Evolutionary conservation across 179 eudicot species (phyloP).

Genomic region (Heliamphora pulchella): DNA sequence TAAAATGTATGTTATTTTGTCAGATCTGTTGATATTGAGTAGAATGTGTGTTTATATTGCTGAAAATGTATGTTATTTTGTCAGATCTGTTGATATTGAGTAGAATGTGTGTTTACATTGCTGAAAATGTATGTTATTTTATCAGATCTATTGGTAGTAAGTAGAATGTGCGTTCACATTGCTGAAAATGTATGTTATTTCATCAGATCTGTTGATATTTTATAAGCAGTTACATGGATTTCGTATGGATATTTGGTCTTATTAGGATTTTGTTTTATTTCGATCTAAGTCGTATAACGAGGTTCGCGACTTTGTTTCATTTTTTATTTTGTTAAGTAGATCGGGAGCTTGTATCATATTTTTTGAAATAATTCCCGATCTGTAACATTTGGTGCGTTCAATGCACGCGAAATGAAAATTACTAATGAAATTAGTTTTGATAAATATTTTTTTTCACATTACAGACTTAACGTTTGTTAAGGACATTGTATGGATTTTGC

Average conservation of each 20-base stretch:
- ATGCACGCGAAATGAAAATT: neutral
- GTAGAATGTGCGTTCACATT: no score
- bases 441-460: no score
- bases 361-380: neutral
- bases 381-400: neutral
- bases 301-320: no score
- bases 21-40: neutral
- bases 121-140: neutral
- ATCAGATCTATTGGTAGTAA: neutral
- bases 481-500: neutral
- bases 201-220: neutral
- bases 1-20: neutral
- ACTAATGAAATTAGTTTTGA: neutral
- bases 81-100: neutral
- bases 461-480: no score
- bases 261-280: neutral
- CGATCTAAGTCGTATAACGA: no score
- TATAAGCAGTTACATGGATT: neutral
- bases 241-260: neutral
- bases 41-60: neutral
- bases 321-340: neutral
- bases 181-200: neutral
- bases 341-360: neutral
- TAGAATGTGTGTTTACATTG: neutral
- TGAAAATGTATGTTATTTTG: neutral